Conservation (phyloP, 2,329 filamentous ascomycete genomes). For the Cytospora schulzeri region DNA sequence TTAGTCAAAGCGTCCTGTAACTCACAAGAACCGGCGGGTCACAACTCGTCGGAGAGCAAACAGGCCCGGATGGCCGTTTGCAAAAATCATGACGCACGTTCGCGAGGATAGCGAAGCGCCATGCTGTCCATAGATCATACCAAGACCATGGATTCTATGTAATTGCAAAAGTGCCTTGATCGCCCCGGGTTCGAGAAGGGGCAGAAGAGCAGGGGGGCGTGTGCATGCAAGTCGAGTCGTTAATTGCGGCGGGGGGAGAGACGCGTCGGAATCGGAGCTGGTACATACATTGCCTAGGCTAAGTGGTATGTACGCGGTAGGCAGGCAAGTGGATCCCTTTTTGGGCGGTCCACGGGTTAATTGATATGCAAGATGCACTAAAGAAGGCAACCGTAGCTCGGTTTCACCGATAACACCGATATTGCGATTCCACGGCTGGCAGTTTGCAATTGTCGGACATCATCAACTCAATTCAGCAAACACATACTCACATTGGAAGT, state of each 20-base stretch:
- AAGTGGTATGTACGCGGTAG: no score
- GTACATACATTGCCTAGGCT: no score
- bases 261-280: background rate
- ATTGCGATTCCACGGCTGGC: constrained; percentile 14
- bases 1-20: constrained; percentile 4
- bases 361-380: background rate
- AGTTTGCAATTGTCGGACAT: constrained; percentile 24
- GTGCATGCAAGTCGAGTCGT: background rate
- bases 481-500: background rate
- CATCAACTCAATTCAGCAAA: background rate
- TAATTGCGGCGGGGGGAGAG: background rate
- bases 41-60: constrained; percentile 14
- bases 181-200: constrained; percentile 4
- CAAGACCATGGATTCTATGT: constrained; percentile 18
- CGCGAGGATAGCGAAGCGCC: constrained; percentile 21
- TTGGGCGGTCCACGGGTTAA: background rate
- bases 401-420: constrained; percentile 18
- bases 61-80: constrained; percentile 18
- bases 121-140: constrained; percentile 25
- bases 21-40: constrained; percentile 23
- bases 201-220: constrained; percentile 22
- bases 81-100: constrained; percentile 22
- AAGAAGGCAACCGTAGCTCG: background rate
- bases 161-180: background rate
- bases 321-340: background rate